phyloP scores from a whole-genome alignment of 208 protist genomes.

The Acanthamoeba castellanii region DNA sequence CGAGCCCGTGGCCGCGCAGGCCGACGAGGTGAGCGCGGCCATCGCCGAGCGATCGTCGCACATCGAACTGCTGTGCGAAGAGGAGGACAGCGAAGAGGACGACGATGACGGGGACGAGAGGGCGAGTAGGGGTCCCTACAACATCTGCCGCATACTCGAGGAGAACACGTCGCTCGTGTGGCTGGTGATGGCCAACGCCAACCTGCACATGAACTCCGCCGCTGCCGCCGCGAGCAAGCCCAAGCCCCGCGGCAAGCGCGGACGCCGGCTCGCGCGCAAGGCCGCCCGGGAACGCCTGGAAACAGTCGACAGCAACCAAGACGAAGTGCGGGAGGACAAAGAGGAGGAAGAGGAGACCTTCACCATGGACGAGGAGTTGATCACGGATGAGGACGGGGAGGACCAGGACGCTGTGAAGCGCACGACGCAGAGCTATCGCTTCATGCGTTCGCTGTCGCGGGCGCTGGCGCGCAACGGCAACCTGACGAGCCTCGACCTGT shows the following conservation, averaged over 20 bases:
- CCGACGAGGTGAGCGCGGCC: not conserved
- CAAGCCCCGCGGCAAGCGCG: slow-evolving; percentile 23
- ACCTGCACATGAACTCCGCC: not conserved
- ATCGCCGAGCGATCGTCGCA: not conserved
- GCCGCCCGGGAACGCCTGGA: not conserved
- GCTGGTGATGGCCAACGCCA: slow-evolving; percentile 26
- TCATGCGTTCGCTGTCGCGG: not conserved
- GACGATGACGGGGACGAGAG: not conserved
- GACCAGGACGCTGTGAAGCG: not conserved
- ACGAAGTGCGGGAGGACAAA: not conserved
- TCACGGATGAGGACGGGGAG: not conserved
- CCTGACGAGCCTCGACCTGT: slow-evolving; percentile 45
- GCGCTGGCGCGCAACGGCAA: not conserved
- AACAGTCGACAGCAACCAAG: not conserved
- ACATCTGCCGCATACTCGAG: slow-evolving; percentile 23
- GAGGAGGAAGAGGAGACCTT: not conserved
- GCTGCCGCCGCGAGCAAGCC: not conserved
- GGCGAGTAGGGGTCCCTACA: not conserved
- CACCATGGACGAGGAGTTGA: slow-evolving; percentile 4
- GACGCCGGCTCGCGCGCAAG: not conserved
- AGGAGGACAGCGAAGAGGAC: not conserved
- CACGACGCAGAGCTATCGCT: not conserved
- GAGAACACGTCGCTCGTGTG: slow-evolving; percentile 43
- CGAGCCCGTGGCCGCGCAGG: not conserved
- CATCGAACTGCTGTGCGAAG: slow-evolving; percentile 12